Conservation (phyloP, 2,329 filamentous ascomycete species). For the Alternaria brassicicola region DNA sequence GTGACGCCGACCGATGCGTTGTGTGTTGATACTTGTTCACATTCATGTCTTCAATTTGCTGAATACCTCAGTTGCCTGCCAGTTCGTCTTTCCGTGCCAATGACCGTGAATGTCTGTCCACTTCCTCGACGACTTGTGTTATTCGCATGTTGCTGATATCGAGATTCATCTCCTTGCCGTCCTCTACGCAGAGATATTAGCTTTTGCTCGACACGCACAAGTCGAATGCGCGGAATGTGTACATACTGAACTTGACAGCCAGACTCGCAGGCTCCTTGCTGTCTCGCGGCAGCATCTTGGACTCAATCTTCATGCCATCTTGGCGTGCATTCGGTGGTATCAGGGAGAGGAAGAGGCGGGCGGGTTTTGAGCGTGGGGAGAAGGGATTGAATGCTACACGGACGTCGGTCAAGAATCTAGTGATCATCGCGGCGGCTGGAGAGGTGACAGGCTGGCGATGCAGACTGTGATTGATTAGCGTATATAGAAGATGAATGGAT, state of each 20-base stretch:
- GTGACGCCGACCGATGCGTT: slow-evolving; percentile 38
- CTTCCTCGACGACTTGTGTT: slow-evolving; percentile 83
- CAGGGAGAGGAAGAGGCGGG: slow-evolving; percentile 83
- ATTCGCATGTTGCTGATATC: slow-evolving; percentile 82
- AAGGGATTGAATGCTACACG: slow-evolving; percentile 92
- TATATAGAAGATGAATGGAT: neutral
- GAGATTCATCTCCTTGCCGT: slow-evolving; percentile 87
- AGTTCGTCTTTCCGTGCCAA: slow-evolving; percentile 85
- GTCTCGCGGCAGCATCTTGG: slow-evolving; percentile 73
- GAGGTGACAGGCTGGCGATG: neutral
- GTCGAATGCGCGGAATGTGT: neutral
- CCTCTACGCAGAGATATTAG: slow-evolving; percentile 64
- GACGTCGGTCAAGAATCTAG: slow-evolving; percentile 84
- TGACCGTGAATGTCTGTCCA: slow-evolving; percentile 84
- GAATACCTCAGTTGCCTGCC: slow-evolving; percentile 50
- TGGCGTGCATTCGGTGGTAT: slow-evolving; percentile 80
- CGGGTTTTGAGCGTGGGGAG: slow-evolving; percentile 76
- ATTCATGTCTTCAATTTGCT: slow-evolving; percentile 3
- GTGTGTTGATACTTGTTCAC: slow-evolving; percentile 3
- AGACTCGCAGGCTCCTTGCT: slow-evolving; percentile 73
- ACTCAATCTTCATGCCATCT: slow-evolving; percentile 76
- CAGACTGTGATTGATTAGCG: neutral
- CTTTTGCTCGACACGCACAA: neutral
- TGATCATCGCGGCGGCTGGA: slow-evolving; percentile 68
- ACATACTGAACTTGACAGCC: slow-evolving; percentile 82